Base-by-base conservation (phyloP, 2,329 filamentous ascomycete species). In the Xylaria digitata region DNA sequence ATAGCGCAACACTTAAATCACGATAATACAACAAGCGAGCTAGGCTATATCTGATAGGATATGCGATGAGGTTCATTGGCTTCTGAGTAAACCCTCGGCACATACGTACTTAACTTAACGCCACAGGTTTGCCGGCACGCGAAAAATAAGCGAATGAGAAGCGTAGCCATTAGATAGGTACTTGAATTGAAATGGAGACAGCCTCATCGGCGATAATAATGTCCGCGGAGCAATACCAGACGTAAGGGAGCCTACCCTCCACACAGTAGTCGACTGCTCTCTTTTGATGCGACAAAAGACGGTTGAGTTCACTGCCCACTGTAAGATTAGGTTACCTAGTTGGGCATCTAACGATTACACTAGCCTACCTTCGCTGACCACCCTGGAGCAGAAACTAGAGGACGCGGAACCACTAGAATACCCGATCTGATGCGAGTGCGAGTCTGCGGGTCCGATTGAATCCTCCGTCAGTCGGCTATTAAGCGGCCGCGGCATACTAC, bases 101-200 rank as follows among this genome's bases (percentile, higher is more conserved):
- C 17, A 40, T 37, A 42, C 23, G 11, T 17, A n/a, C 52, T 17
- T 40, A 6, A 40, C 11, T 34, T n/a, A 40, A 40, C 37, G 37
- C 37, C 37, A 40, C 19, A 40, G n/a, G n/a, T 37, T 21, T 53
- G 9, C 32, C 13, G 8, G 49, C 9, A 54, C 15, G 53, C 53
- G 52, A 55, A 54, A 43, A 55, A 26, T 43, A 55, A 55, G 53
- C 53, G 53, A 55, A 43, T 55, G 53, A 37, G 37, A 55, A 43
- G 8, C 32, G n/a, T 13, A 15, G 19, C 40, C 32, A 23, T 5
- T 13, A 23, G 13, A 15, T 11, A 6, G 17, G 6, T 34, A 5
- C 34, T 11, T 40, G 34, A 40, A 5, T 6, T 15, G 2, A 17
- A 40, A 13, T 13, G n/a, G 50, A 13, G 53, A 30, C 2, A 15